Base-by-base conservation (phyloP, 1,139 yeast species). In the Diutina pseudorugosa region DNA sequence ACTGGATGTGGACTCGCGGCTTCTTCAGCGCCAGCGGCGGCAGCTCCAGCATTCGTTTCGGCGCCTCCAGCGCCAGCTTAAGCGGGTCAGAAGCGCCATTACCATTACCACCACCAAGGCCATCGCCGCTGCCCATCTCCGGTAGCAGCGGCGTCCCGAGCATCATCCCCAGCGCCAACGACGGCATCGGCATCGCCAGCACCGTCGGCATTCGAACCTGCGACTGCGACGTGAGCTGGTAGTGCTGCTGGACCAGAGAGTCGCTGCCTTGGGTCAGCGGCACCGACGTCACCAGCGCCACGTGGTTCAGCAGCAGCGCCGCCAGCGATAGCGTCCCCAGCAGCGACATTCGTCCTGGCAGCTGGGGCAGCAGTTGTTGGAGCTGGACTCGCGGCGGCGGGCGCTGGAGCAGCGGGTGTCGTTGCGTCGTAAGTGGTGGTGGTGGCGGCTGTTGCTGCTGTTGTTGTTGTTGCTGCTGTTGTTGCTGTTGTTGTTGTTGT, bases 1-100 rank as follows among this genome's bases (percentile, higher is more conserved):
- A 74, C 53, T 70, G 74, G 51, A 73, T 67, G 20, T 62, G 55
- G 42, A 73, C 65, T 55, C 70, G 72, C 40, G 74, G 74, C 53
- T 68, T 61, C 54, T 71, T 71, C 14, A 18, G 36, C n/a, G n/a
- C 36, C 36, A 48, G 63, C 53, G 41, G 11, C 55, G 20, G 44
- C 53, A 23, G 52, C 9, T 27, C 44, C 47, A 36, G 50, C 55
- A 40, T 45, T 56, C 33, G 51, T 33, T 42, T 16, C 36, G 41
- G 14, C n/a, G 12, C n/a, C 27, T 51, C 7, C 33, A 48, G 16
- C 14, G 42, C 51, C 52, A 42, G 52, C 56, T 48, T 33, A 52
- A 51, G 52, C 55, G 47, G 50, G 55, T 25, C 27, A 54, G 47
- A 23, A 51, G 20, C 36, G 51, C 20, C 33, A 51, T 16, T 27